phyloP scores from a whole-genome alignment of 2,329 filamentous ascomycete genomes.

The Herpotrichia juniperi region DNA sequence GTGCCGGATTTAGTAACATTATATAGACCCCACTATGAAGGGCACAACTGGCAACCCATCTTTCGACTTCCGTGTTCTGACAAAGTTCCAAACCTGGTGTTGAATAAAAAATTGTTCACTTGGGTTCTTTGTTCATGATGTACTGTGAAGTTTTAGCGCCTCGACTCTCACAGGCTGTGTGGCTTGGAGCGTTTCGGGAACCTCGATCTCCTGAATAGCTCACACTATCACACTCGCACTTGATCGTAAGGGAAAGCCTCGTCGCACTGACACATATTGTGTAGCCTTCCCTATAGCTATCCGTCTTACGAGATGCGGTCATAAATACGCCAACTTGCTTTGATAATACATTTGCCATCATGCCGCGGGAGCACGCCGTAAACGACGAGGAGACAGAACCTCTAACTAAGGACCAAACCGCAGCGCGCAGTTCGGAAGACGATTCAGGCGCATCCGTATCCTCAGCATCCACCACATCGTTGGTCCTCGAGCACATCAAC shows the following conservation, averaged over 20 bases:
- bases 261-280: not conserved
- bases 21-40: not conserved
- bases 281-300: not conserved
- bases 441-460: conserved; percentile 64
- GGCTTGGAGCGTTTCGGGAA: conserved; percentile 38
- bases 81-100: conserved; percentile 16
- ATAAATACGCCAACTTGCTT: conserved; percentile 4
- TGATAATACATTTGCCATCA: conserved; percentile 20
- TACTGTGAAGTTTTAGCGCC: conserved; percentile 8
- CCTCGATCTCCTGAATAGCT: conserved; percentile 22
- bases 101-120: conserved; percentile 32
- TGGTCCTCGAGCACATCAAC: conserved; percentile 78
- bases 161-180: conserved; percentile 8
- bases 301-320: conserved; percentile 23
- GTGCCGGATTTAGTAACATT: not conserved
- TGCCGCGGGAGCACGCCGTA: conserved; percentile 41
- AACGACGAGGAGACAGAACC: conserved; percentile 55
- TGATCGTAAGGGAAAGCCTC: not conserved
- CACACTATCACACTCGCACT: not conserved
- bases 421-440: conserved; percentile 41
- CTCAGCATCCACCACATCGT: conserved; percentile 82
- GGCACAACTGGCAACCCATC: not conserved
- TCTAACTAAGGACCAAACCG: conserved; percentile 44
- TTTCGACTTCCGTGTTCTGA: not conserved
- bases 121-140: conserved; percentile 29